A percentile compares a stretch with the other conserved stretches of the same genome.
These are phyloP conservation scores for Quambalaria eucalypti DNA, from an alignment of 1,284 basidiomycete genomes.

Conservation along the genomic window DNA sequence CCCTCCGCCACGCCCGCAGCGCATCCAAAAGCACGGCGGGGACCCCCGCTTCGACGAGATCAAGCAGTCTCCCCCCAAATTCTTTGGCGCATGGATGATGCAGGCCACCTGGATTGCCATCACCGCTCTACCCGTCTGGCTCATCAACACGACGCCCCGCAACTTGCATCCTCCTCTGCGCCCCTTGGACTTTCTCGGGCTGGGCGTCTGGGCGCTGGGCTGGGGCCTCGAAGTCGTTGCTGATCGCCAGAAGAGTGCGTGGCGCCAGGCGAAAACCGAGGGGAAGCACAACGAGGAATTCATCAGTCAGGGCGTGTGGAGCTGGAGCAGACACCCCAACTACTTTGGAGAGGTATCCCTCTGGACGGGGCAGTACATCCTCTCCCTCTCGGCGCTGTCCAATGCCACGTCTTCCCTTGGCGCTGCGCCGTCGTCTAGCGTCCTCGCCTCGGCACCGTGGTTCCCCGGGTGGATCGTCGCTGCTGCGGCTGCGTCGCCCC, in stretches of 20 bases:
- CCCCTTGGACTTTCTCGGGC: slow-evolving; percentile 55
- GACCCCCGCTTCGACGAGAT: slow-evolving; percentile 65
- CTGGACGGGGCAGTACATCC: slow-evolving; percentile 62
- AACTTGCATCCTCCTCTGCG: slow-evolving; percentile 57
- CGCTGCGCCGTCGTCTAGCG: slow-evolving; percentile 14
- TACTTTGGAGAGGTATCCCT: slow-evolving; percentile 69
- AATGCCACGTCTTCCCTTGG: slow-evolving; percentile 5
- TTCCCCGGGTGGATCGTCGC: slow-evolving; percentile 50
- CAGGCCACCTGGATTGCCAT: slow-evolving; percentile 67
- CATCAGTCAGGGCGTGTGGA: slow-evolving; percentile 64
- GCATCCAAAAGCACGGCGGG: slow-evolving; percentile 52
- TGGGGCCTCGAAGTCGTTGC: slow-evolving; percentile 32
- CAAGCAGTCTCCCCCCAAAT: slow-evolving; percentile 57
- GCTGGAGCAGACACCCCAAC: slow-evolving; percentile 57
- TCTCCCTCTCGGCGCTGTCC: slow-evolving; percentile 50
- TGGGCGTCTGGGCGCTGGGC: slow-evolving; percentile 54
- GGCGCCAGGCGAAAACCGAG: slow-evolving; percentile 56
- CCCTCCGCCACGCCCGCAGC: slow-evolving; percentile 35
- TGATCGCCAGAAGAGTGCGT: slow-evolving; percentile 62
- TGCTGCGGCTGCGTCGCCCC: slow-evolving; percentile 57
- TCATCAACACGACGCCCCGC: slow-evolving; percentile 59
- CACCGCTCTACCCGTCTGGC: slow-evolving; percentile 53
- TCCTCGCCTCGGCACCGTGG: slow-evolving; percentile 16
- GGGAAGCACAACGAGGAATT: slow-evolving; percentile 68
- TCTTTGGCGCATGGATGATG: slow-evolving; percentile 61